Evolutionary conservation across 116 monocot species (phyloP).

Genomic region (Phalaenopsis hybrid): DNA sequence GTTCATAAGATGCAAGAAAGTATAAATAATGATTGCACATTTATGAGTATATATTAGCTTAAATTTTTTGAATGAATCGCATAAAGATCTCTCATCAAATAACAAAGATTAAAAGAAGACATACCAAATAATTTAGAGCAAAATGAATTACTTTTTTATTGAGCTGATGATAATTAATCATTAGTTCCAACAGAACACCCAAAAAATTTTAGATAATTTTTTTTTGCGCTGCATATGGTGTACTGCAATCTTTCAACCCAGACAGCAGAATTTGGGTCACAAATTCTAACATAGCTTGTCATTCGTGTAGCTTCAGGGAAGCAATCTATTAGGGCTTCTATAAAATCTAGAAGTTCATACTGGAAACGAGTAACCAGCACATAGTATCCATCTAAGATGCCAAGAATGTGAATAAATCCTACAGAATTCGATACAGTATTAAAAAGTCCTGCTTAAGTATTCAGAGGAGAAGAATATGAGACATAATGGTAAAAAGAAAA

Average conservation of each 20-base stretch:
- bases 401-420: background rate
- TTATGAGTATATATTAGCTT: background rate
- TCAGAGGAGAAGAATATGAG: no score
- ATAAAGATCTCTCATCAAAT: background rate
- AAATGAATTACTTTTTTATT: background rate
- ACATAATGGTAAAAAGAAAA: no score
- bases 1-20: no score
- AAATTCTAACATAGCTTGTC: background rate
- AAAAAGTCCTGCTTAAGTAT: no score
- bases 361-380: background rate
- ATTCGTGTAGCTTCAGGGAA: no score
- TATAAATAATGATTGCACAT: no score
- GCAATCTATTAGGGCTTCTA: no score
- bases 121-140: background rate
- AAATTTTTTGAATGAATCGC: background rate
- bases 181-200: background rate
- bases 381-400: background rate
- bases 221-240: no score
- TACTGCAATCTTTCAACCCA: no score
- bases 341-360: background rate
- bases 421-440: no score
- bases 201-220: no score
- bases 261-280: no score
- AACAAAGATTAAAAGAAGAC: background rate
- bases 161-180: background rate